Evolutionary conservation across 1,284 basidiomycete species (phyloP), one percentile per base, ranked within the genome.

Genomic region (Ganoderma sinense): DNA sequence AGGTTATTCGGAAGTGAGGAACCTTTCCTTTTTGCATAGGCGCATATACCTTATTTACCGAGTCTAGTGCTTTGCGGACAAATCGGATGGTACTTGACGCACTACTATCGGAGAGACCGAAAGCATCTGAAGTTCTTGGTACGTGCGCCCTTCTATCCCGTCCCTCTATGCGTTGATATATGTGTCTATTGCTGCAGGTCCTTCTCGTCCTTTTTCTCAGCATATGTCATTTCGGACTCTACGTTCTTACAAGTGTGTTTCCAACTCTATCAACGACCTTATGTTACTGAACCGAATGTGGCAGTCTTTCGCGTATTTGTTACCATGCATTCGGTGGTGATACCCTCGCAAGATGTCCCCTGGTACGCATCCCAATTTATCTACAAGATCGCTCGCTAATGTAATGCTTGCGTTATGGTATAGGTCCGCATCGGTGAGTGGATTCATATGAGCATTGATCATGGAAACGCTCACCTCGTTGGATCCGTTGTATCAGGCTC

Each of bases 351-450:
- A 8, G 29, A 20, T 18, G 53, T 56, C 18, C 53, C 53, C 31
- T 56, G 53, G 53, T 56, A 56, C 29, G 53, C 18, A 13, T 29
- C 23, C 0, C 4, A 26, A 26, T 14, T 1, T 26, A 33, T 20
- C 11, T 0, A 20, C 6, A 2, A 56, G 13, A 23, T 1, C 4
- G 26, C n/a, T 26, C 2, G 23, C 53, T 20, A 16, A 56, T 31
- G 53, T 56, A 5, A 4, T 56, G 14, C 10, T 31, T 56, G 4
- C 53, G 4, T 56, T 16, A 18, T 33, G 53, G 29, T 29, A 7
- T 18, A 56, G 53, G 53, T 56, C 53, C 7, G 53, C 53, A 56
- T 56, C 53, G 4, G 53, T 56, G 18, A 56, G 53, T 56, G 53
- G 29, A 33, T 13, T 10, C 18, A 18, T 56, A 18, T 4, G 18